A percentile compares a stretch with the other conserved stretches of the same genome.
Evolutionary conservation across 495 filamentous ascomycete species (phyloP).

Genomic region (Penicillium coprophilum): DNA sequence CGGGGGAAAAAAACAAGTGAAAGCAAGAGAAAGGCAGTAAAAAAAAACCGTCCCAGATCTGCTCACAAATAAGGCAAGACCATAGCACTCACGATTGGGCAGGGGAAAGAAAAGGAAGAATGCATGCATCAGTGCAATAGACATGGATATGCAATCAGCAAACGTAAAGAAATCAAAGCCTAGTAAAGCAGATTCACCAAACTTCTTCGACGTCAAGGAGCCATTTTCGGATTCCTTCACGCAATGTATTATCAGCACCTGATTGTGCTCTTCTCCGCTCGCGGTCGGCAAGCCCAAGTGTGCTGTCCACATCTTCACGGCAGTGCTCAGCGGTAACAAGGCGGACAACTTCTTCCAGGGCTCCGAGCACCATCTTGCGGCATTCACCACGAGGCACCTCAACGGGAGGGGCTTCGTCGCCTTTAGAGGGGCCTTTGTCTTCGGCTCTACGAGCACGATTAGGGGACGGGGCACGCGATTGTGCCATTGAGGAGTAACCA

Average conservation of each 20-base stretch:
- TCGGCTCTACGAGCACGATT: constrained; percentile 37
- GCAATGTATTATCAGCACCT: constrained; percentile 56
- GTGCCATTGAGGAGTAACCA: constrained; percentile 47
- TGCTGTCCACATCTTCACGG: constrained; percentile 43
- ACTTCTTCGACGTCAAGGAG: constrained; percentile 57
- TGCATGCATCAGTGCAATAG: constrained; percentile 12
- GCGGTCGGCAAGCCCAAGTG: constrained; percentile 35
- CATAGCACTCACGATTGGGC: neutral
- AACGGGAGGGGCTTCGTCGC: constrained; percentile 34
- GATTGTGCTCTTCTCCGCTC: constrained; percentile 38
- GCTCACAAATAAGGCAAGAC: neutral
- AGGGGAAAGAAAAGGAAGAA: constrained; percentile 5
- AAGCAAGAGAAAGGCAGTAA: neutral
- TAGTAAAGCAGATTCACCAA: constrained; percentile 31
- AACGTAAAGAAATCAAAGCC: neutral
- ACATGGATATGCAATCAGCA: constrained; percentile 6
- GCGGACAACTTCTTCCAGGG: constrained; percentile 64
- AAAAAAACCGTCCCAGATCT: neutral
- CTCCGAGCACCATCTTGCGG: constrained; percentile 59
- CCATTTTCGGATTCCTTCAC: constrained; percentile 66
- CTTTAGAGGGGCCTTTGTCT: constrained; percentile 24
- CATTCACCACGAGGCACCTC: constrained; percentile 61
- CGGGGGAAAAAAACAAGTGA: neutral
- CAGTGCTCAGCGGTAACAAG: constrained; percentile 57
- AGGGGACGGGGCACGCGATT: constrained; percentile 47